Conservation (phyloP, 768 basidiomycete genomes). For the Auricularia auricula-judae region DNA sequence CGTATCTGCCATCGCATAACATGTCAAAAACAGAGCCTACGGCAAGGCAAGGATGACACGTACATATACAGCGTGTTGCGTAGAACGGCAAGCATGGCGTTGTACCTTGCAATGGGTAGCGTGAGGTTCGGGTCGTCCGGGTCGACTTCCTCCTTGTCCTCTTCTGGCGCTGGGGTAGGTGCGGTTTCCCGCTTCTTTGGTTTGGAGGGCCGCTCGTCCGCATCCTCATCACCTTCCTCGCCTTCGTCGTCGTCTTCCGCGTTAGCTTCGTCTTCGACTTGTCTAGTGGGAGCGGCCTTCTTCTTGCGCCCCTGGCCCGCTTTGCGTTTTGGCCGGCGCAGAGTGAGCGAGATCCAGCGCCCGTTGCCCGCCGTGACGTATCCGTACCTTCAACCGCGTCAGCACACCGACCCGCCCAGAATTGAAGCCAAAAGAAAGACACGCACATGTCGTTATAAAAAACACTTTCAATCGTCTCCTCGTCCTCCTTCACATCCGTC, state of each 20-base stretch:
- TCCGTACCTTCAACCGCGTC: slow-evolving; percentile 41
- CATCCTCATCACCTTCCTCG: slow-evolving; percentile 9
- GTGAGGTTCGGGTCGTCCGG: slow-evolving; percentile 56
- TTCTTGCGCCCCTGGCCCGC: slow-evolving; percentile 33
- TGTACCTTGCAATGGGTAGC: slow-evolving; percentile 65
- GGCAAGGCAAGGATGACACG: slow-evolving; percentile 16
- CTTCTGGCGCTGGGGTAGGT: background rate
- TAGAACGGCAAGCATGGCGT: slow-evolving; percentile 78
- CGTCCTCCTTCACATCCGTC: slow-evolving; percentile 73
- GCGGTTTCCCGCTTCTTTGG: background rate
- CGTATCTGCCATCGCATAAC: slow-evolving; percentile 42
- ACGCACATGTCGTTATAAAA: slow-evolving; percentile 82
- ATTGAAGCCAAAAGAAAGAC: too few species aligned
- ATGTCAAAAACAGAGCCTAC: background rate
- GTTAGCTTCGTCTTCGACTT: slow-evolving; percentile 9
- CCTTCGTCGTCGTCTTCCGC: slow-evolving; percentile 8
- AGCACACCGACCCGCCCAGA: background rate
- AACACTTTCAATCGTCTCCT: slow-evolving; percentile 73
- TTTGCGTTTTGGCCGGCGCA: slow-evolving; percentile 50
- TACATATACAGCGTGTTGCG: slow-evolving; percentile 81
- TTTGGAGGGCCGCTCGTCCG: slow-evolving; percentile 8
- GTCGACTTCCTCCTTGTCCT: slow-evolving; percentile 25
- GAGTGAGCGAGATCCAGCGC: slow-evolving; percentile 65
- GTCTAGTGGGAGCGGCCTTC: slow-evolving; percentile 12
- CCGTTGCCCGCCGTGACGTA: slow-evolving; percentile 70